phyloP scores from a whole-genome alignment of 176 grass and related monocot species.

The Phoenix roebelenii region DNA sequence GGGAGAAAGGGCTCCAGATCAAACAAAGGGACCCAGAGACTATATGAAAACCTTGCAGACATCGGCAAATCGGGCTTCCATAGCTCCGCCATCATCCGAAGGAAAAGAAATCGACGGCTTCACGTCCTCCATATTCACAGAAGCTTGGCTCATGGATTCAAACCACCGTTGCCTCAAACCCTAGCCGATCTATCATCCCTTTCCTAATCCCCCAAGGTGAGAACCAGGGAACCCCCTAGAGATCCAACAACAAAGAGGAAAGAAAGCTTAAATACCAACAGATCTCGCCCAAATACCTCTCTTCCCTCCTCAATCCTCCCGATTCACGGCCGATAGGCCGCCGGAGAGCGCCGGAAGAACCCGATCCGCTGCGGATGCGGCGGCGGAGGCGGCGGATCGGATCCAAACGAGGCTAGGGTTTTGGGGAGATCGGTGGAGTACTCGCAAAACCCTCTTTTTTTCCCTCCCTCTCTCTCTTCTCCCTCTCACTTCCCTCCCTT shows the following conservation, averaged over 20 bases:
- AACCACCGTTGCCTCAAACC: neutral
- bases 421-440: neutral
- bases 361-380: neutral
- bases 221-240: neutral
- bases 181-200: conserved; percentile 9
- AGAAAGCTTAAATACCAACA: neutral
- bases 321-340: neutral
- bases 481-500: neutral
- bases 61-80: conserved; percentile 20
- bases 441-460: conserved; percentile 8
- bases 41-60: conserved; percentile 17
- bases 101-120: conserved; percentile 20
- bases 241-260: neutral
- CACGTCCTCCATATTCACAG: conserved; percentile 10
- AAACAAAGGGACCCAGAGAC: neutral
- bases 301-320: neutral
- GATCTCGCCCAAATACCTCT: neutral
- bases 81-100: conserved; percentile 12
- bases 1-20: neutral
- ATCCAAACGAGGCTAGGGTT: conserved; percentile 8
- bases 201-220: neutral
- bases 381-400: neutral
- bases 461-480: neutral
- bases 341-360: neutral
- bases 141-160: conserved; percentile 1